Percentiles rank a stretch among this genome's conserved stretches.
Evolutionary conservation across 352 stramenopile genomes (phyloP).

Genomic region (Saprolegnia diclina): DNA sequence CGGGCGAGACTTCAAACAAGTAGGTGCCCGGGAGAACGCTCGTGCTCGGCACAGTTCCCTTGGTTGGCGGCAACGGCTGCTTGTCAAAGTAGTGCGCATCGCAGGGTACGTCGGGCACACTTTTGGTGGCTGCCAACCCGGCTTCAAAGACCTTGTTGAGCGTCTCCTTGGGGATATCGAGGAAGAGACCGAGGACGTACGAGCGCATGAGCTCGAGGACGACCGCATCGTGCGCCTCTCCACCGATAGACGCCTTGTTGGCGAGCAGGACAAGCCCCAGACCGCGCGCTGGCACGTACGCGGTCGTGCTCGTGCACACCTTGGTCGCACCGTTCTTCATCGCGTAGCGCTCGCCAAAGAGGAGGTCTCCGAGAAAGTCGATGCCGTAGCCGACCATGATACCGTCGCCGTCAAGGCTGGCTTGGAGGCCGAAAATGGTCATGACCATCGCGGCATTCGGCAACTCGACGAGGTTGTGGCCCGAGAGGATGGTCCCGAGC

Average conservation of each 20-base stretch:
- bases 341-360: conserved; percentile 55
- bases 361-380: conserved; percentile 44
- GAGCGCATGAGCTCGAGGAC: conserved; percentile 49
- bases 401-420: conserved; percentile 39
- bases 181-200: conserved; percentile 57
- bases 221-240: conserved; percentile 30
- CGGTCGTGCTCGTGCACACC: conserved; percentile 46
- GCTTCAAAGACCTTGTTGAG: conserved; percentile 41
- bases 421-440: conserved; percentile 33
- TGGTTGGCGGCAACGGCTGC: conserved; percentile 42
- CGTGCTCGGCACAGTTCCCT: conserved; percentile 29
- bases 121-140: conserved; percentile 34
- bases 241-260: conserved; percentile 41
- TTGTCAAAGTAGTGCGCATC: conserved; percentile 36
- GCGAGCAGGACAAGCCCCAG: conserved; percentile 51
- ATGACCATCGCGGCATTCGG: not conserved
- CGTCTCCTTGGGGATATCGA: conserved; percentile 52
- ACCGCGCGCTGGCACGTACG: conserved; percentile 38
- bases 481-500: conserved; percentile 48
- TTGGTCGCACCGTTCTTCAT: conserved; percentile 55
- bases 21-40: conserved; percentile 45
- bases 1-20: conserved; percentile 32
- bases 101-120: conserved; percentile 30
- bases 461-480: conserved; percentile 32
- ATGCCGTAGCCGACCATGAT: conserved; percentile 57